Evolutionary conservation across 202 grass and related monocot genomes (phyloP), one percentile per base, ranked within the genome.

Genomic region (Setaria viridis): DNA sequence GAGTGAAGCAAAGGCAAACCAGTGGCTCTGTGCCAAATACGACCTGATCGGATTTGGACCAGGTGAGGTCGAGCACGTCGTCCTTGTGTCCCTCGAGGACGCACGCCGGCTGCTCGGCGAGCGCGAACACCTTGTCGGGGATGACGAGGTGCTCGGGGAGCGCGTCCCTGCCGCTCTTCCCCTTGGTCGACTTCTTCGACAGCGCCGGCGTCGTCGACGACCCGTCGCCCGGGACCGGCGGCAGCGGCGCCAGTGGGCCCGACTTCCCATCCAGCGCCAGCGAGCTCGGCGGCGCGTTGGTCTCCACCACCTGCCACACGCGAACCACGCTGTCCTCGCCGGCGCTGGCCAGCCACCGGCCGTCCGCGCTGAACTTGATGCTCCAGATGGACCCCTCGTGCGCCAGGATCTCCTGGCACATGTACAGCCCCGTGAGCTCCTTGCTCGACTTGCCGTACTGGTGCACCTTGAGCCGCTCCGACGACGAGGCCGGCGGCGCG

Each of bases 371-470:
- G 85, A 99, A 99, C 59, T 91, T 92, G 80, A 99, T 92, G 79
- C 88, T 91, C 96, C 96, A 99, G 60, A 99, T 99, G 9, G 96
- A 91, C 41, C 96, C 93, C 76, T 99, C 87, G 71, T 99, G 96
- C 65, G 96, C 96, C 42, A 63, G 85, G 62, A 99, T 85, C 79
- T 99, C 93, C 87, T 95, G 93, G 84, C 79, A 91, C 91, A 95
- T 99, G 86, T 95, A 94, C 33, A 98, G 84, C 2, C 96, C 96
- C 0, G 91, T 95, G 7, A 99, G 89, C 77, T 99, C 96, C 78
- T 94, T 99, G 88, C 88, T 80, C 3, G 96, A 95, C 80, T 99
- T 99, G 43, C 93, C 93, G 34, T 74, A 93, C 68, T 99, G 94
- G 79, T 91, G 96, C 32, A 92, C 90, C 87, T 95, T 99, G 62